These are phyloP conservation scores for Coleophoma cylindrospora DNA, from an alignment of 2,329 filamentous ascomycete species.

Conservation along the genomic window DNA sequence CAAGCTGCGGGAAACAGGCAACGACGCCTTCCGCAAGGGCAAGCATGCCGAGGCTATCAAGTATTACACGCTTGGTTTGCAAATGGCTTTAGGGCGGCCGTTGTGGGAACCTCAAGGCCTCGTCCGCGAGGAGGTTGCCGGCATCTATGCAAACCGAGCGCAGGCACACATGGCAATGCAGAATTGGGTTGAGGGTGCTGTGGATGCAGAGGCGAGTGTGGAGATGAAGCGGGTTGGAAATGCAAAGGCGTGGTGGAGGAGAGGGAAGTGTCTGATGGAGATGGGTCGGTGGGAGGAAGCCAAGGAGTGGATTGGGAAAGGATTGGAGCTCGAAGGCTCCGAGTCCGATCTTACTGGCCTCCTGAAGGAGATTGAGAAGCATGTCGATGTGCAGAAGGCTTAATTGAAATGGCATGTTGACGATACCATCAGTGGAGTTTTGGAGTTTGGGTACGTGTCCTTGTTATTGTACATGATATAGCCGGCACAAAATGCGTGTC, in stretches of 20 bases:
- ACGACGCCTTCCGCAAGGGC: constrained; percentile 74
- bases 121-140: constrained; percentile 77
- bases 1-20: constrained; percentile 88
- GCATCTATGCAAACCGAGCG: constrained; percentile 79
- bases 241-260: constrained; percentile 90
- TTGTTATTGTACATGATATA: no score
- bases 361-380: constrained; percentile 55
- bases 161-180: constrained; percentile 83
- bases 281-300: constrained; percentile 88
- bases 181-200: constrained; percentile 78
- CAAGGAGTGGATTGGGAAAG: constrained; percentile 68
- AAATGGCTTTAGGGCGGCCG: constrained; percentile 81
- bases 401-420: no score
- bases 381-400: constrained; percentile 11
- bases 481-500: no score
- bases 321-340: constrained; percentile 77
- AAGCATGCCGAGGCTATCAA: constrained; percentile 70
- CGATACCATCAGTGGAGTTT: no score
- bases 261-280: constrained; percentile 80
- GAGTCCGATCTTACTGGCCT: constrained; percentile 59
- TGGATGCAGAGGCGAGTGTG: constrained; percentile 83
- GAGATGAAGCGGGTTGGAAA: constrained; percentile 85
- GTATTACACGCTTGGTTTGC: constrained; percentile 79
- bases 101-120: constrained; percentile 83
- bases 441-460: no score